Evolutionary conservation across 805 yeast species (phyloP), one percentile per base, ranked within the genome.

Genomic region (Saccharomyces cerevisiae): DNA sequence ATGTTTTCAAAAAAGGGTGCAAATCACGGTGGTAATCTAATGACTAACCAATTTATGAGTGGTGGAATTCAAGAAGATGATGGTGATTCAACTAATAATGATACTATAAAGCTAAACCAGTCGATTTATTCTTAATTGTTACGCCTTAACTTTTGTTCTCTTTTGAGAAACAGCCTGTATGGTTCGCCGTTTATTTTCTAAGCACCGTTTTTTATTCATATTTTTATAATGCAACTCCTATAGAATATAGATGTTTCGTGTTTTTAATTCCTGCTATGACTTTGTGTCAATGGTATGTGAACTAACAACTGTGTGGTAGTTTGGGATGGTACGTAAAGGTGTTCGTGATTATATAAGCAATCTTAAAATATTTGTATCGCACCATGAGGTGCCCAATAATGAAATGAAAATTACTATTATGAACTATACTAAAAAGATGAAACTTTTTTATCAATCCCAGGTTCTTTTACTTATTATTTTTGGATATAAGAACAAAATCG

Each of bases 1-100:
- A 62, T 68, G 62, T 69, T 69, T 49, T 66, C 72, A 2, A 69
- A 68, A 52, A 67, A 67, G 53, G 63, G 56, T 41, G 59, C 62
- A 0, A 59, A 57, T 21, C 52, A 59, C 8, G 57, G 59, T 36
- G 59, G 60, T 26, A 55, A 55, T 41, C 63, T 61, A 43, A 58
- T 55, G 49, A 61, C 65, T 13, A 63, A 61, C n/a, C 62, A 59
- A 36, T 59, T 67, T 51, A 59, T 67, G 62, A 60, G 65, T 46
- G 69, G 64, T 43, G 68, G 65, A 24, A 66, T 66, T 43, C 59
- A 52, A 48, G 69, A 68, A 49, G 68, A 62, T 53, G 65, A 64
- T 41, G 65, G 56, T 32, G 65, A 64, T 50, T 62, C 59, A 32
- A 52, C 52, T 1, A 57, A 57, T 28, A 55, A 62, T 9, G 57